Evolutionary conservation across 805 yeast species (phyloP).

Genomic region (Lachancea sp.): DNA sequence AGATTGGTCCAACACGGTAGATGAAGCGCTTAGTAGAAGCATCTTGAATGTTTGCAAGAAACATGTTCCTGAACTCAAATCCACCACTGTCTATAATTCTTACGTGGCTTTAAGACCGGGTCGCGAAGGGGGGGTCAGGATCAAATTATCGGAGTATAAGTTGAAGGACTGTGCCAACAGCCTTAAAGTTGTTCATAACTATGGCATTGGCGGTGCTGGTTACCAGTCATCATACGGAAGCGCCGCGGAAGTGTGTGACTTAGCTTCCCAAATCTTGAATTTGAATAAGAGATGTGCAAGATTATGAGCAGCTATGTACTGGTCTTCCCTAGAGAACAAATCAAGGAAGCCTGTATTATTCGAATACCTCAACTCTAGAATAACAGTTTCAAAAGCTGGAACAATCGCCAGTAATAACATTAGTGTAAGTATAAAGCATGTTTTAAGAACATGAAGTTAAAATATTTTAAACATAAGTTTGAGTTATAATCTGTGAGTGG

Average conservation of each 20-base stretch:
- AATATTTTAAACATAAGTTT: too few species aligned
- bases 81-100: slow-evolving; percentile 16
- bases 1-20: slow-evolving; percentile 34
- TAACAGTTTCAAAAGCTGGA: too few species aligned
- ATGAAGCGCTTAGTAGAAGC: slow-evolving; percentile 41
- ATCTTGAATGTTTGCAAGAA: slow-evolving; percentile 40
- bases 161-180: slow-evolving; percentile 7
- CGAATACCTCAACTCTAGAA: too few species aligned
- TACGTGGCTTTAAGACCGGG: slow-evolving; percentile 57
- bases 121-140: slow-evolving; percentile 51
- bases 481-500: too few species aligned
- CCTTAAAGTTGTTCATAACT: slow-evolving; percentile 47
- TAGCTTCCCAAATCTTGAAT: slow-evolving; percentile 30
- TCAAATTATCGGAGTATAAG: slow-evolving; percentile 36
- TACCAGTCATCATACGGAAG: slow-evolving; percentile 68
- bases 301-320: not conserved
- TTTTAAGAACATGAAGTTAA: too few species aligned
- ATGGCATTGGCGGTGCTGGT: slow-evolving; percentile 74
- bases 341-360: too few species aligned
- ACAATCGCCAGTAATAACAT: too few species aligned
- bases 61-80: slow-evolving; percentile 23
- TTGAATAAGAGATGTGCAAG: slow-evolving; percentile 10
- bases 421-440: too few species aligned
- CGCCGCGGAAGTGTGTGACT: slow-evolving; percentile 40
- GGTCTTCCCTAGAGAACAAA: too few species aligned